Evolutionary conservation across 1,284 basidiomycete species (phyloP), one percentile per base, ranked within the genome.

Genomic region (Exsudoporus floridanus): DNA sequence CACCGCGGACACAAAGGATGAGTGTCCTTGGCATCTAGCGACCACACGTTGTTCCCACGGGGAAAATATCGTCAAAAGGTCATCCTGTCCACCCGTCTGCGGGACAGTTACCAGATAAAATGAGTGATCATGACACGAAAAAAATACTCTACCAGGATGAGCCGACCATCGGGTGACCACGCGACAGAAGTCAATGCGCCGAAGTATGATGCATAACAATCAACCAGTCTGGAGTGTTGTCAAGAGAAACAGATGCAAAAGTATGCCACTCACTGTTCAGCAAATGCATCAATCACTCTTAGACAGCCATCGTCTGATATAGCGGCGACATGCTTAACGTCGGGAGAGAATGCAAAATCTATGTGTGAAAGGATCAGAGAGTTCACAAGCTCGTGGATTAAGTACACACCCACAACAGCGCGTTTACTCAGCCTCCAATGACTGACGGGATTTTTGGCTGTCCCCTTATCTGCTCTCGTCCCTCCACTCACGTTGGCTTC

Each of bases 1-100:
- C 9, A 98, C 79, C 3, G 84, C 79, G 0, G 92, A 90, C 5
- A 99, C 91, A 65, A 97, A 98, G 1, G 92, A 95, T 0, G 92
- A 90, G 67, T 99, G 96, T 0, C 96, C 97, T 71, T 98, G 94
- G 73, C 95, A 98, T 45, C 95, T 81, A 4, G 96, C 96, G n/a
- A 99, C 84, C 13, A 98, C 85, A 9, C 93, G 83, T 63, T 91
- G 88, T 66, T 97, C 94, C 79, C 88, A 89, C 1, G 92, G 91
- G 0, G 94, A 93, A 67, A 92, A 92, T 55, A 97, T 90, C 1
- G 94, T 96, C 44, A 98, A 77, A 12, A 99, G 79, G 65, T 99
- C 96, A 67, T 99, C 96, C 76, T 98, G 86, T 0, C 90, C 89
- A n/a, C 89, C 90, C 0, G 86, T 85, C 84, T 86, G 57, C 10